phyloP scores from a whole-genome alignment of 352 stramenopile species.

The Phytophthora brassicae region DNA sequence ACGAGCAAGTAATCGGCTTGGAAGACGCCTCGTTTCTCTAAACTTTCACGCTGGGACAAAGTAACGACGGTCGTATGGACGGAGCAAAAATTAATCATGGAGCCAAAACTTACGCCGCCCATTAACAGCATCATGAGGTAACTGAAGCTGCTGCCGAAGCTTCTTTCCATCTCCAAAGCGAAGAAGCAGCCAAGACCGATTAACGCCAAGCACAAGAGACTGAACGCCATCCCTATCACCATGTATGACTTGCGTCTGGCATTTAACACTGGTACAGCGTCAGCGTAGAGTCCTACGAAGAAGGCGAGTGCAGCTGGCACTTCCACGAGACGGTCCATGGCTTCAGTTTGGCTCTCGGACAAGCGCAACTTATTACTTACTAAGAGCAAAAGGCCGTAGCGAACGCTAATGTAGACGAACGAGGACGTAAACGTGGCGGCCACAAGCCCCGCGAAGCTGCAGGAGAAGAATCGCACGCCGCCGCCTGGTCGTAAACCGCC shows the following conservation, averaged over 20 bases:
- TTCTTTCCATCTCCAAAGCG: constrained; percentile 6
- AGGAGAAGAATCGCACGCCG: constrained; percentile 41
- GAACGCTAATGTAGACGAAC: constrained; percentile 45
- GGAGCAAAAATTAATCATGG: constrained; percentile 55
- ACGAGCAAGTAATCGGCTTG: constrained; percentile 53
- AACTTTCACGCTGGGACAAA: constrained; percentile 46
- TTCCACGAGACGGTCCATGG: constrained; percentile 50
- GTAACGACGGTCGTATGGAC: constrained; percentile 55
- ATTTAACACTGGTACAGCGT: constrained; percentile 76
- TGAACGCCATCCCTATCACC: constrained; percentile 56
- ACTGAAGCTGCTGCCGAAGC: constrained; percentile 27
- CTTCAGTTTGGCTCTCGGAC: constrained; percentile 24
- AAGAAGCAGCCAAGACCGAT: constrained; percentile 35
- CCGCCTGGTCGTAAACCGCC: constrained; percentile 45
- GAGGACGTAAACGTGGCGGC: constrained; percentile 53
- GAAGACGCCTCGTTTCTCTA: constrained; percentile 42
- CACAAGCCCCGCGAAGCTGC: constrained; percentile 37
- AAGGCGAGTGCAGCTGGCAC: constrained; percentile 81
- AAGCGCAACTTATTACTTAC: constrained; percentile 41
- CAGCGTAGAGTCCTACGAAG: constrained; percentile 76
- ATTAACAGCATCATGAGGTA: constrained; percentile 44
- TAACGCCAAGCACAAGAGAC: constrained; percentile 24
- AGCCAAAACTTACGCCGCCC: constrained; percentile 46
- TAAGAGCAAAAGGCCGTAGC: constrained; percentile 31
- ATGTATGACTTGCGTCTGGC: constrained; percentile 87